Evolutionary conservation across 495 filamentous ascomycete genomes (phyloP).

Genomic region (Bryoglossum gracile): DNA sequence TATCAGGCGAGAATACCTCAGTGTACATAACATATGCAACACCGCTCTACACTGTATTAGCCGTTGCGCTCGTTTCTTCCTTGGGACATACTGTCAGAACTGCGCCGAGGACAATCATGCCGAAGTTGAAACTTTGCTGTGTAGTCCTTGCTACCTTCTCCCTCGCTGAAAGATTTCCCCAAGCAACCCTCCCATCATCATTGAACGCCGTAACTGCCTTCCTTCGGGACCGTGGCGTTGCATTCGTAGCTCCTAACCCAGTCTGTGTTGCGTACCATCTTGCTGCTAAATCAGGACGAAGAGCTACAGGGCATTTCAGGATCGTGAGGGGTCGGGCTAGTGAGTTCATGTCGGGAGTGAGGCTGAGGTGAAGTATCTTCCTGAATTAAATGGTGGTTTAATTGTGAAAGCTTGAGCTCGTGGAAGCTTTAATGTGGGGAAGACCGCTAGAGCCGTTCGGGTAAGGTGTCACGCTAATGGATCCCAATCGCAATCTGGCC

Average conservation of each 20-base stretch:
- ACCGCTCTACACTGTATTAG: slow-evolving; percentile 48
- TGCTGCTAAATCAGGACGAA: slow-evolving; percentile 22
- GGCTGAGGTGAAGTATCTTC: no score
- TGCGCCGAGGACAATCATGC: slow-evolving; percentile 66
- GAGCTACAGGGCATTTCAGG: slow-evolving; percentile 10
- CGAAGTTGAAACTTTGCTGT: slow-evolving; percentile 84
- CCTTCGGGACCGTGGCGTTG: slow-evolving; percentile 31
- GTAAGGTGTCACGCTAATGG: neutral
- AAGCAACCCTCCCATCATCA: slow-evolving; percentile 73
- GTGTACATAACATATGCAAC: slow-evolving; percentile 72
- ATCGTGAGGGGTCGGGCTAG: slow-evolving; percentile 5
- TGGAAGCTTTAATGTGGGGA: slow-evolving; percentile 17
- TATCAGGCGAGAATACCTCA: slow-evolving; percentile 82
- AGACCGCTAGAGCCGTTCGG: slow-evolving; percentile 6
- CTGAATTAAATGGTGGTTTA: no score
- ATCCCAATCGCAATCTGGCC: slow-evolving; percentile 23
- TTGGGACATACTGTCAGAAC: slow-evolving; percentile 56
- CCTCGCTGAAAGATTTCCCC: slow-evolving; percentile 60
- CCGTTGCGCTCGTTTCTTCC: neutral
- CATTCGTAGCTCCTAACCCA: slow-evolving; percentile 30
- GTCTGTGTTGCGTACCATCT: slow-evolving; percentile 49
- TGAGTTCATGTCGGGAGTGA: slow-evolving; percentile 20
- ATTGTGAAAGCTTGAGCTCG: no score
- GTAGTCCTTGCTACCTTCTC: slow-evolving; percentile 84
- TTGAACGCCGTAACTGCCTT: slow-evolving; percentile 72